Percentiles rank a stretch among this genome's conserved stretches.
Conservation (phyloP, 2,329 filamentous ascomycete species). For the Aspergillus texensis region DNA sequence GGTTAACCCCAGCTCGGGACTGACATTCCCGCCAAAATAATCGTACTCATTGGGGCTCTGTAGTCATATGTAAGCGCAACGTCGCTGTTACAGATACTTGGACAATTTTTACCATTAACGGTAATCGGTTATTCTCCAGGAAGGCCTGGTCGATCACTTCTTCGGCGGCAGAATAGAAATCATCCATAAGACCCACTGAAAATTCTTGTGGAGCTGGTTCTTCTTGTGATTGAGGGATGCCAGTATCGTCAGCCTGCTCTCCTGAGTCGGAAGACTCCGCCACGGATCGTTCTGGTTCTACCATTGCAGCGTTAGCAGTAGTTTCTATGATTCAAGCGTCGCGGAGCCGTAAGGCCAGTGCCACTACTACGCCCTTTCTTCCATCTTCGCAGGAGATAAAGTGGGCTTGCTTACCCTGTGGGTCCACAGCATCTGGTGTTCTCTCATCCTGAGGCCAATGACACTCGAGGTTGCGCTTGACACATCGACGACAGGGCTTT, state of each 20-base stretch:
- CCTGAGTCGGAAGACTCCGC: background rate
- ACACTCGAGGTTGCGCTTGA: slow-evolving; percentile 52
- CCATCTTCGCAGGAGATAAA: no score
- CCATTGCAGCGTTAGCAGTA: background rate
- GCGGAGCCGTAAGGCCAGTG: no score
- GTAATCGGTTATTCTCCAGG: background rate
- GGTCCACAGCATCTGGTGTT: background rate
- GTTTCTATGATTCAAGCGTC: background rate
- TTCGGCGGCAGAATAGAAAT: background rate
- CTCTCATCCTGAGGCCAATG: slow-evolving; percentile 27
- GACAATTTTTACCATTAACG: background rate
- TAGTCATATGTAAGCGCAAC: background rate
- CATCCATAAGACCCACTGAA: background rate
- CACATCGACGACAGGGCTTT: slow-evolving; percentile 57
- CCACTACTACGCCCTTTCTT: background rate
- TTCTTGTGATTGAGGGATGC: background rate
- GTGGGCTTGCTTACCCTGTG: background rate
- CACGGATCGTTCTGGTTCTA: background rate
- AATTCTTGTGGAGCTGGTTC: background rate
- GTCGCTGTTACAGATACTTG: background rate
- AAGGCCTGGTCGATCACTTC: background rate
- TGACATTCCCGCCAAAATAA: background rate
- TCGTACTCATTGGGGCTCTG: background rate
- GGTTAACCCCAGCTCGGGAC: background rate
- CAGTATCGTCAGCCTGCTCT: background rate